Evolutionary conservation across 106 monocot species (phyloP), one percentile per base, ranked within the genome.

Genomic region (Phalaenopsis aphrodite): DNA sequence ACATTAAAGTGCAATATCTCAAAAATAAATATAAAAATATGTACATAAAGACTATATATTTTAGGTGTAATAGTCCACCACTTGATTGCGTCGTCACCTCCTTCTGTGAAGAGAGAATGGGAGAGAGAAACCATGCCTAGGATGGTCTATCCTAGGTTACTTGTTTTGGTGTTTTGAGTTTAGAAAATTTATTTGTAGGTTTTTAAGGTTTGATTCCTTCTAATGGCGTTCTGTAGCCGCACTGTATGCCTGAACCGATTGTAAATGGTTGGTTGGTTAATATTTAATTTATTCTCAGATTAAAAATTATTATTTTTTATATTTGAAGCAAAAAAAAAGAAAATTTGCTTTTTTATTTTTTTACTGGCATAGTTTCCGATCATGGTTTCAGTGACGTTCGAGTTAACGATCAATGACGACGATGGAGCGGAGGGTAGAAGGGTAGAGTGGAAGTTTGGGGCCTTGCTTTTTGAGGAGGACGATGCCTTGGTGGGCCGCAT

Each of bases 281-380:
- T 24, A 23, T 1, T 64, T 14, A 24, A 10, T 23, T 24, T 8
- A 7, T 65, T 9, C 30, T 23, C 1, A 64, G 30, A 30, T 30
- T 30, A 30, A 30, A 30, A 30, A 30, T 30, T 30, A 30, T 0
- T 30, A 0, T 30, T 30, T 30, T 24, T 57, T 5, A 57, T 30
- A 30, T 30, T 30, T 30, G 30, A 30, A 21, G 5, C 30, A 5
- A 69, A 69, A 39, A 74, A 6, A 43, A 45, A 46, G 2, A 45
- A 41, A 30, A 12, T 52, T 10, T 52, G 1, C 0, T 30, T 30
- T 30, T 30, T 30, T 30, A 30, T 30, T 30, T 1, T 6, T 69
- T 12, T 78, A 80, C 89, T 90, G 0, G 95, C 93, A 8, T 95
- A 95, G 76, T 95, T 95, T 14, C 95, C 95, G 42, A 93, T 90